Evolutionary conservation across 2,329 filamentous ascomycete genomes (phyloP), one percentile per base, ranked within the genome.

Genomic region (Neodidymelliopsis sp.): DNA sequence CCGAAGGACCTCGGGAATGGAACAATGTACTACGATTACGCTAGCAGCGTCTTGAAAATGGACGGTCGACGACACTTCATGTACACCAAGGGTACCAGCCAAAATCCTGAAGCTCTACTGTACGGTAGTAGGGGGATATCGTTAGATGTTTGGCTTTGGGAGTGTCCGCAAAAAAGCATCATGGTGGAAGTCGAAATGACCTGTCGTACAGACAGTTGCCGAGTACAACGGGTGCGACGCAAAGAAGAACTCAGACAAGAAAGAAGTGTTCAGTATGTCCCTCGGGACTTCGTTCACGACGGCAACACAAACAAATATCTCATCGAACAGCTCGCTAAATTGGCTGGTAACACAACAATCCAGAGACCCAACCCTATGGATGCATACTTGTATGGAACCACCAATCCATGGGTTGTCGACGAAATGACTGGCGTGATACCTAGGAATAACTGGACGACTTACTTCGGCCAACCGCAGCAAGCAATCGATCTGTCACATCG

Each of bases 101-200:
- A 31, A 37, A 40, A 40, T n/a, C 36, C 16, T 28, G 13, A 35
- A 16, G 44, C 6, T 20, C 40, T 30, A 11, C 35, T 20, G 22
- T 46, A 31, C 13, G 40, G 48, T 13, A 51, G 40, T 27, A 38
- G 15, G 24, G 16, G 22, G 13, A 16, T 41, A 19, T n/a, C 13
- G 15, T 6, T 13, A 1, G 29, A 12, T 11, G 35, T 38, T 15
- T 50, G 19, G 12, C 29, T 50, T 5, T 50, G 33, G 27, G 47
- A 50, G 20, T 51, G 48, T 31, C 46, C 41, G 8, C 36, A 40
- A 29, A 45, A 40, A n/a, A 51, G 48, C 28, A 35, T 46, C 23
- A 28, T 45, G 13, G 36, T 46, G 8, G 48, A 51, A 23, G 36
- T 36, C 30, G 41, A 51, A 15, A 23, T 51, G 4, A 19, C 24